Conservation (phyloP, 1,284 basidiomycete genomes). For the Tremellales sp. region DNA sequence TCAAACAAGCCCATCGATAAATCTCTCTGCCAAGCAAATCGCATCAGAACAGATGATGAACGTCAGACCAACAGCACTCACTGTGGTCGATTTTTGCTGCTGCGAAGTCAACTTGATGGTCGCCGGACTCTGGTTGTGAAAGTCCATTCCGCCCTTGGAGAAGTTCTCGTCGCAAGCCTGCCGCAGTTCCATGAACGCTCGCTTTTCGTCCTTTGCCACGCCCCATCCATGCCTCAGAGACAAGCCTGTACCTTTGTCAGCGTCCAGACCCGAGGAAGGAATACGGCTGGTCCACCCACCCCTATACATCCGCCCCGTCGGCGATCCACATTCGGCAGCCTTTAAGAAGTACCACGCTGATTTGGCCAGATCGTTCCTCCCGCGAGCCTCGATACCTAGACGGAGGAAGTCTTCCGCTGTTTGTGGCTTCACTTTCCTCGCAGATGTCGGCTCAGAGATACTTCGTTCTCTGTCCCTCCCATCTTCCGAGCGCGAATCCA, state of each 20-base stretch:
- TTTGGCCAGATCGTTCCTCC: conserved; percentile 39
- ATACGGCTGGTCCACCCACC: conserved; percentile 21
- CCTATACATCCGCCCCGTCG: conserved; percentile 45
- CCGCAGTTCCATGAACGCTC: conserved; percentile 38
- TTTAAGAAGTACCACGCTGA: conserved; percentile 46
- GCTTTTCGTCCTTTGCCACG: conserved; percentile 39
- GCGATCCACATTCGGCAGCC: conserved; percentile 42
- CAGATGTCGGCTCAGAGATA: conserved; percentile 9
- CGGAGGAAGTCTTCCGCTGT: conserved; percentile 28
- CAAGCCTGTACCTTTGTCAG: conserved; percentile 22
- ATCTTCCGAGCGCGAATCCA: conserved; percentile 16
- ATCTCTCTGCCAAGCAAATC: conserved; percentile 24
- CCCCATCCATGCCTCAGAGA: conserved; percentile 46
- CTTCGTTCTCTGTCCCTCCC: conserved; percentile 14
- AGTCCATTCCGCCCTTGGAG: conserved; percentile 26
- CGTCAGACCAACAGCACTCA: conserved; percentile 16
- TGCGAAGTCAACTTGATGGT: conserved; percentile 25
- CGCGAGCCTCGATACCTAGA: conserved; percentile 34
- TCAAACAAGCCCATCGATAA: conserved; percentile 44
- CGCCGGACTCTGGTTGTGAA: conserved; percentile 27
- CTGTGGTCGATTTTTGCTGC: conserved; percentile 33
- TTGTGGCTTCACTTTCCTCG: conserved; percentile 3
- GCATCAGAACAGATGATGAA: conserved; percentile 3
- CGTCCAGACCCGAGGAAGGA: background rate
- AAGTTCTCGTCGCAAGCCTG: conserved; percentile 40